A percentile compares a stretch with the other conserved stretches of the same genome.
Evolutionary conservation across 2,329 filamentous ascomycete genomes (phyloP).

Genomic region (Fusarium longipes): DNA sequence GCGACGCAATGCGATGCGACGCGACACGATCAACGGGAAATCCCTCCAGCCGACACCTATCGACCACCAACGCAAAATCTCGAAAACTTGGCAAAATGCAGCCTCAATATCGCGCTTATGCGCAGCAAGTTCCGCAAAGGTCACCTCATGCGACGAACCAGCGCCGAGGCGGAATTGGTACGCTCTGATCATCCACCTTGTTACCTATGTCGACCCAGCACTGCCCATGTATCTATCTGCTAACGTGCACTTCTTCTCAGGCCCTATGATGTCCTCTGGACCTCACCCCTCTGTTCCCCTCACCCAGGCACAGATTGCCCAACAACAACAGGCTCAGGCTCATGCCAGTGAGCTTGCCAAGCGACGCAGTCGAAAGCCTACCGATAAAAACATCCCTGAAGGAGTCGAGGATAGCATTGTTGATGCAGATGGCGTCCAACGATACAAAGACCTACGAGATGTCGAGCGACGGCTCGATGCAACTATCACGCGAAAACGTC

Average conservation of each 20-base stretch:
- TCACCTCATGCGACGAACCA: constrained; percentile 61
- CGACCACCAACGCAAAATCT: constrained; percentile 16
- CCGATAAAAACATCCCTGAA: constrained; percentile 94
- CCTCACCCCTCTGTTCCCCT: constrained; percentile 63
- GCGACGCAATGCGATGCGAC: constrained; percentile 40
- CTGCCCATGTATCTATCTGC: background rate
- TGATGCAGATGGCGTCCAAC: constrained; percentile 78
- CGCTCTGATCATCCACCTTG: constrained; percentile 36
- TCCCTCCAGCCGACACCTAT: constrained; percentile 22
- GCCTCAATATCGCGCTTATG: constrained; percentile 63
- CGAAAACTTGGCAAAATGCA: constrained; percentile 56
- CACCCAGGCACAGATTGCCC: constrained; percentile 64
- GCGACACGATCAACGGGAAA: constrained; percentile 43
- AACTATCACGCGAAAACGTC: constrained; percentile 90
- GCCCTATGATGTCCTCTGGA: constrained; percentile 67
- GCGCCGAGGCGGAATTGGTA: constrained; percentile 66
- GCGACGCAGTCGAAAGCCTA: constrained; percentile 87
- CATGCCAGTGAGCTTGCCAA: constrained; percentile 75
- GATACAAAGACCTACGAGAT: constrained; percentile 87
- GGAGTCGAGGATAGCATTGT: constrained; percentile 85
- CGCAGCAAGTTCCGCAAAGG: constrained; percentile 63
- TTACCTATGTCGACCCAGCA: background rate
- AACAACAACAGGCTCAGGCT: constrained; percentile 63
- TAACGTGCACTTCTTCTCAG: constrained; percentile 43
- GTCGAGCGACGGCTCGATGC: constrained; percentile 90